Conservation (phyloP, 129 eudicot genomes). For the Glebionis coronaria region DNA sequence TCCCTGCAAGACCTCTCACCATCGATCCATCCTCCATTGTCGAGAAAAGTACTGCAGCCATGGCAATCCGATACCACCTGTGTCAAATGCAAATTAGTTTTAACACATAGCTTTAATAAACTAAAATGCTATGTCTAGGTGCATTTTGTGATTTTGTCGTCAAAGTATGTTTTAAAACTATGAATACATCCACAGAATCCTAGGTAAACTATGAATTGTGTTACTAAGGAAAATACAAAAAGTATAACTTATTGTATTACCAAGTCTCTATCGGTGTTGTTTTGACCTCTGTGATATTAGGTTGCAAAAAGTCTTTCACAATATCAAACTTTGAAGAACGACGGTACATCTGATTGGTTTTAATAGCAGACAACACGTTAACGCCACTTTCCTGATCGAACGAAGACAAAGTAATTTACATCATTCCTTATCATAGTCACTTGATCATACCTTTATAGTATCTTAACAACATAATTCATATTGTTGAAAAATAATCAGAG, state of each 20-base stretch:
- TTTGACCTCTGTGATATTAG: slow-evolving; percentile 68
- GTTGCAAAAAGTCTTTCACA: slow-evolving; percentile 67
- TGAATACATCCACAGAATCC: too few species aligned
- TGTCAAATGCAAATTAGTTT: not conserved
- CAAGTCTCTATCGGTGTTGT: slow-evolving; percentile 28
- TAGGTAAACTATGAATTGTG: too few species aligned
- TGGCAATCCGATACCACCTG: slow-evolving; percentile 40
- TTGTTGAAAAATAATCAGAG: too few species aligned
- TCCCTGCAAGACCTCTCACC: slow-evolving; percentile 76
- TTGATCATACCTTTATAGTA: not conserved
- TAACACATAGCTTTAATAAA: too few species aligned
- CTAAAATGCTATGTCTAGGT: too few species aligned
- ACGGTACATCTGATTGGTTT: slow-evolving; percentile 56
- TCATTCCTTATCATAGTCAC: not conserved
- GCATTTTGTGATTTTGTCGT: too few species aligned
- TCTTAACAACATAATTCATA: too few species aligned
- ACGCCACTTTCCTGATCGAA: slow-evolving; percentile 76
- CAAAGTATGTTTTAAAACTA: too few species aligned
- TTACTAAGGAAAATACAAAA: not conserved
- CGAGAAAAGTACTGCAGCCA: slow-evolving; percentile 60
- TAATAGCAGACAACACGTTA: slow-evolving; percentile 60
- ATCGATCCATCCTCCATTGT: slow-evolving; percentile 72
- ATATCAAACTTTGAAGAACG: slow-evolving; percentile 55
- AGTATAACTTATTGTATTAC: slow-evolving; percentile 28
- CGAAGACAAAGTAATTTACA: not conserved